Evolutionary conservation across 2,329 filamentous ascomycete species (phyloP), one percentile per base, ranked within the genome.

Genomic region (Pseudohalonectria lignicola): DNA sequence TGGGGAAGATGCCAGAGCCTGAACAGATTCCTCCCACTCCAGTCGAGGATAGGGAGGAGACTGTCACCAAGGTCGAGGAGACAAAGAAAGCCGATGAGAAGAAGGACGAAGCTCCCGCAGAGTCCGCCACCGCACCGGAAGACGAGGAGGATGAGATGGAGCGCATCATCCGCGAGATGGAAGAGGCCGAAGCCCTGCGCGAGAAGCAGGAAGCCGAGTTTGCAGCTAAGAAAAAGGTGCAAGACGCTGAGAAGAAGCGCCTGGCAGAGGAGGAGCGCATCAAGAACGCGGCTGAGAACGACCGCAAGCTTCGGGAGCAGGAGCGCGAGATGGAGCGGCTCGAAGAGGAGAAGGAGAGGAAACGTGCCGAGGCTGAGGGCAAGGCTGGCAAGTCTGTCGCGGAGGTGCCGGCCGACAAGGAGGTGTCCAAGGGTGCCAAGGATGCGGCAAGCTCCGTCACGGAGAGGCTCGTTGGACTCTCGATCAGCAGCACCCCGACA

Each of bases 311-410:
- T 42, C 75, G 73, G 16, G 82, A 87, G 57, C 73, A 79, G 44
- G 82, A 86, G 55, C 70, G 71, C 16, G 82, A 82, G 60, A 81
- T 79, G 69, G 79, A 82, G 51, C 76, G 75, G 43, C 62, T 82
- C 2, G 83, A 86, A 53, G 81, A 86, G 58, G 81, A 79, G 56
- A 73, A 71, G 49, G 78, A 79, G 54, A 68, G 66, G 39, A 71
- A 70, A 52, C 71, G 71, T 35, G 58, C 60, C 37, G 60, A 63
- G 35, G 62, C 56, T 8, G 73, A 76, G 44, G 61, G 67, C 18
- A 67, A 68, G 41, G 65, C 20, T 47, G 50, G 57, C 13, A 46
- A 61, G 33, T 67, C 66, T 1, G 63, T 76, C 17, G 63, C 67
- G 3, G 79, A 83, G 15, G 56, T 64, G 17, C 56, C 74, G 15